phyloP scores from a whole-genome alignment of 2,329 filamentous ascomycete species.

The Microascus cirrosus region DNA sequence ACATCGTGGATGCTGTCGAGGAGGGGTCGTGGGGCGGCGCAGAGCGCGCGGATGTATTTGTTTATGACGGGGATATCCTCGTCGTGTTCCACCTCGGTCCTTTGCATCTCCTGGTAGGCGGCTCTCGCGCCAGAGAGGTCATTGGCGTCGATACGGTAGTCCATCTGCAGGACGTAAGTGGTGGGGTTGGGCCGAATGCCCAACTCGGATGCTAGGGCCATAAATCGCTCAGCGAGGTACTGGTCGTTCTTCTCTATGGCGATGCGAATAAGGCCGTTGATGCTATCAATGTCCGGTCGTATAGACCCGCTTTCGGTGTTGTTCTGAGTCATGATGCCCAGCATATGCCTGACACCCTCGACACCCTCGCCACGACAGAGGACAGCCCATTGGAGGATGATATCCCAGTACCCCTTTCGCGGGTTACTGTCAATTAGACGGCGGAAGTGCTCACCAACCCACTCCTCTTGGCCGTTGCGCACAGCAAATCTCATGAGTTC shows the following conservation, averaged over 20 bases:
- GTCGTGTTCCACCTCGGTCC: constrained; percentile 34
- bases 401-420: constrained; percentile 54
- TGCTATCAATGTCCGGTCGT: constrained; percentile 54
- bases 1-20: constrained; percentile 64
- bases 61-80: constrained; percentile 57
- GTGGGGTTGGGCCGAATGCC: constrained; percentile 55
- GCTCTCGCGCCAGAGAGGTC: constrained; percentile 61
- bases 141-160: constrained; percentile 60
- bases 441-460: constrained; percentile 50
- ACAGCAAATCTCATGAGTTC: constrained; percentile 50
- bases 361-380: constrained; percentile 57
- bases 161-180: constrained; percentile 65
- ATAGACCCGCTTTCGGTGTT: constrained; percentile 32
- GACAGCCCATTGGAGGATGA: constrained; percentile 65
- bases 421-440: constrained; percentile 33
- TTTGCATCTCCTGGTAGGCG: constrained; percentile 52
- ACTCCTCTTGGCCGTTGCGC: constrained; percentile 46
- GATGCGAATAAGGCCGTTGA: constrained; percentile 66
- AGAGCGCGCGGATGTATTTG: constrained; percentile 59
- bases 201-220: constrained; percentile 53
- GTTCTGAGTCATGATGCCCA: constrained; percentile 50
- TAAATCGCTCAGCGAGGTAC: constrained; percentile 62
- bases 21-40: constrained; percentile 45
- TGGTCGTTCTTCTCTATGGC: constrained; percentile 61
- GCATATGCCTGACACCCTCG: constrained; percentile 63